Percentiles rank a stretch among this genome's conserved stretches.
Conservation (phyloP, 371 early-diverging fungal genomes). For the Mucor indicus region DNA sequence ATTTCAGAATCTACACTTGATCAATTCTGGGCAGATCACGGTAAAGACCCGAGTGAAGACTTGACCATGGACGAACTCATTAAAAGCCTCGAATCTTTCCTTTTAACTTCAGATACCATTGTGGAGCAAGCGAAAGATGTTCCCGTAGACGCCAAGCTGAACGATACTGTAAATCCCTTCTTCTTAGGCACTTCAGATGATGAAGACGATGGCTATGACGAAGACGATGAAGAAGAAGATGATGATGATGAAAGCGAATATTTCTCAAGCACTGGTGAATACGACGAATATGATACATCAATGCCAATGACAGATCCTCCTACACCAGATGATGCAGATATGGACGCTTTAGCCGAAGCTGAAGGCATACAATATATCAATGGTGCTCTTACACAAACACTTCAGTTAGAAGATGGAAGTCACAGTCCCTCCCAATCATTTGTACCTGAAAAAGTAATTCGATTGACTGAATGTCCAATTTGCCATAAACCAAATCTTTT, state of each 20-base stretch:
- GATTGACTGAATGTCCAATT: conserved; percentile 67
- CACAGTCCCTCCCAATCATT: too few relatives aligned
- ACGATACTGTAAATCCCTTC: conserved; percentile 2
- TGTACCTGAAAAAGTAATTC: conserved; percentile 60
- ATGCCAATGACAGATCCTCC: too few relatives aligned
- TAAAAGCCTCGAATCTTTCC: conserved; percentile 57
- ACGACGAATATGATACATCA: conserved; percentile 17
- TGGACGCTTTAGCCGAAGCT: conserved; percentile 22
- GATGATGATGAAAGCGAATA: conserved; percentile 1
- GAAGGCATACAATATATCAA: conserved; percentile 24
- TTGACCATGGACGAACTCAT: conserved; percentile 66
- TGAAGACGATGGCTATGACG: conserved; percentile 2
- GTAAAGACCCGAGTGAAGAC: conserved; percentile 60
- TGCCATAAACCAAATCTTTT: conserved; percentile 63
- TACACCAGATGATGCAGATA: conserved; percentile 24
- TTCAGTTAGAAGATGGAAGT: background rate
- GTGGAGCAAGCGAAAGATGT: conserved; percentile 20
- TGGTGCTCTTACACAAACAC: conserved; percentile 11
- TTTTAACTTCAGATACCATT: conserved; percentile 19
- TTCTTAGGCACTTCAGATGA: conserved; percentile 11
- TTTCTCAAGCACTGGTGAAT: conserved; percentile 9
- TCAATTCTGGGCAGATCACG: conserved; percentile 56
- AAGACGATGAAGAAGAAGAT: conserved; percentile 23
- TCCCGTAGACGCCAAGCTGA: conserved; percentile 17
- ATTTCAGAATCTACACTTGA: conserved; percentile 67